These are phyloP conservation scores for Diaporthe citri DNA, from an alignment of 2,329 filamentous ascomycete species.

Conservation along the genomic window DNA sequence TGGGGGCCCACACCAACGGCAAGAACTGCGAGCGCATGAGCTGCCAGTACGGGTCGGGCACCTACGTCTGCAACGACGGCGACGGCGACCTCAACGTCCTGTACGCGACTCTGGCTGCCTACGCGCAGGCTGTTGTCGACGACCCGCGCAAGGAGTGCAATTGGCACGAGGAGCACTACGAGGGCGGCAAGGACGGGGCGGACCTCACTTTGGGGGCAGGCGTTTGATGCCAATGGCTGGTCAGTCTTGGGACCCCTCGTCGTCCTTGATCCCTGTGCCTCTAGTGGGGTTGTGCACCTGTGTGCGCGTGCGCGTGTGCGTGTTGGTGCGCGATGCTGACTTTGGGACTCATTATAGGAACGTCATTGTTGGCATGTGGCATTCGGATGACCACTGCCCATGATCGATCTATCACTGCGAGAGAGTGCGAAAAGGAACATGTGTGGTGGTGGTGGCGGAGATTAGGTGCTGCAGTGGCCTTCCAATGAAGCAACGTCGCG, in stretches of 20 bases:
- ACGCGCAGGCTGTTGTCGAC: slow-evolving; percentile 6
- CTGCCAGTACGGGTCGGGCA: slow-evolving; percentile 14
- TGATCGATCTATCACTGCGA: background rate
- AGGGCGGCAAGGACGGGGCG: background rate
- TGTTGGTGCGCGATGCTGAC: background rate
- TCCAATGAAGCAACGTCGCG: slow-evolving; percentile 28
- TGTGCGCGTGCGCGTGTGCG: background rate
- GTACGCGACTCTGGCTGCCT: background rate
- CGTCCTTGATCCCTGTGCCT: too few relatives aligned
- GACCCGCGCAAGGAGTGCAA: background rate
- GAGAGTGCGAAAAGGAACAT: too few relatives aligned
- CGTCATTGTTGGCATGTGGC: background rate
- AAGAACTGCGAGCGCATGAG: slow-evolving; percentile 11
- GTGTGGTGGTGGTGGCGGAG: background rate
- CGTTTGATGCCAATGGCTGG: slow-evolving; percentile 10
- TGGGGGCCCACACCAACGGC: background rate
- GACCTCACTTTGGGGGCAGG: background rate
- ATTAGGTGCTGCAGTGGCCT: slow-evolving; percentile 9
- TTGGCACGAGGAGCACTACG: background rate
- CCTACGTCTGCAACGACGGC: slow-evolving; percentile 34
- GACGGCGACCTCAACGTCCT: background rate
- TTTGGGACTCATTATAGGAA: background rate
- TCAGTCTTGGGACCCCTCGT: background rate
- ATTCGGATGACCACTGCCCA: background rate
- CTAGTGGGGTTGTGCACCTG: background rate